phyloP scores from a whole-genome alignment of 129 eudicot genomes.

The Cynara cardunculus region DNA sequence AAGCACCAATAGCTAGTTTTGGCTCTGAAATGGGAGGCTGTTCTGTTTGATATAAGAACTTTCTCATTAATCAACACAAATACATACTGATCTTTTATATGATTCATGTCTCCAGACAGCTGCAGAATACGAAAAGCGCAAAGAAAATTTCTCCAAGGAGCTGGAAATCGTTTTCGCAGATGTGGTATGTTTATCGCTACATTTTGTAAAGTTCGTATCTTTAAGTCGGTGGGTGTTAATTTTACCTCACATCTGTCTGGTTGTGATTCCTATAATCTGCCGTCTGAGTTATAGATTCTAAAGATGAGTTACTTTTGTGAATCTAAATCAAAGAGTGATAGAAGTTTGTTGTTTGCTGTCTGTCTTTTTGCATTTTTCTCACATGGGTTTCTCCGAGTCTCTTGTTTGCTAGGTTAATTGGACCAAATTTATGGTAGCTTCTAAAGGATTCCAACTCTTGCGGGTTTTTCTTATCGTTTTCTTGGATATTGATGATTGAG shows the following conservation, averaged over 20 bases:
- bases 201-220: neutral
- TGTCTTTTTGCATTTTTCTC: neutral
- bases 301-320: neutral
- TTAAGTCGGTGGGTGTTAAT: neutral
- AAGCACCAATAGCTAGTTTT: no score
- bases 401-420: neutral
- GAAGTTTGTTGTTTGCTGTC: neutral
- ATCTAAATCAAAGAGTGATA: neutral
- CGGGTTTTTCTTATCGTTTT: neutral
- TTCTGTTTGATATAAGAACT: neutral
- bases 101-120: conserved; percentile 52
- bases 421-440: neutral
- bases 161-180: conserved; percentile 88
- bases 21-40: no score
- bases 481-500: neutral
- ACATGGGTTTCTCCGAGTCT: neutral
- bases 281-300: neutral
- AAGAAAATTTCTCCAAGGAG: conserved; percentile 90
- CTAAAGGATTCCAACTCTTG: neutral
- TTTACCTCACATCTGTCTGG: neutral
- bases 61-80: neutral
- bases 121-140: conserved; percentile 81
- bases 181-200: conserved; percentile 62
- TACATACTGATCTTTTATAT: neutral
- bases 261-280: neutral